Conservation (phyloP, 352 stramenopile genomes). For the Peronospora farinosa region DNA sequence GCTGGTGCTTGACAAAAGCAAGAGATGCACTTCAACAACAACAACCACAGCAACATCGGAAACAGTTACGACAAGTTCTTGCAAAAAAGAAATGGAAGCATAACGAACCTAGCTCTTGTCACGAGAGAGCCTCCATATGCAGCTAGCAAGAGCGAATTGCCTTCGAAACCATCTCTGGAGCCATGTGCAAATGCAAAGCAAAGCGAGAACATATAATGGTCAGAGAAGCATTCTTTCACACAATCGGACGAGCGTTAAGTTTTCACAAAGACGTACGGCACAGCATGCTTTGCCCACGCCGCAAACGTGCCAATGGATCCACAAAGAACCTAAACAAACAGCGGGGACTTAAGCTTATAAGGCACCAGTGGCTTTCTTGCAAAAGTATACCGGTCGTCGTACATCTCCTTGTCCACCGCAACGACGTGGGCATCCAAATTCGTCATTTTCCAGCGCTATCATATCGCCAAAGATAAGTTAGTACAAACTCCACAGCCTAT, state of each 20-base stretch:
- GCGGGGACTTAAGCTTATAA: conserved; percentile 2
- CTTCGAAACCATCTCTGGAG: conserved; percentile 23
- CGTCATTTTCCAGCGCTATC: conserved; percentile 48
- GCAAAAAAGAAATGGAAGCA: background rate
- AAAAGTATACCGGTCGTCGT: conserved; percentile 4
- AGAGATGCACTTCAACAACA: conserved; percentile 33
- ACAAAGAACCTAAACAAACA: conserved; percentile 54
- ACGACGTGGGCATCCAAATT: conserved; percentile 71
- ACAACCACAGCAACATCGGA: conserved; percentile 1
- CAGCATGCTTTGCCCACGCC: conserved; percentile 48
- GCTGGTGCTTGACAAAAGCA: conserved; percentile 63
- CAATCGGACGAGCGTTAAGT: background rate
- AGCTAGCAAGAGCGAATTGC: conserved; percentile 59
- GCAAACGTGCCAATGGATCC: conserved; percentile 78
- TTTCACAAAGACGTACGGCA: conserved; percentile 29
- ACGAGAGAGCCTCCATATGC: conserved; percentile 73
- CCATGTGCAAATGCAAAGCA: conserved; percentile 1
- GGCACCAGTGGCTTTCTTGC: background rate
- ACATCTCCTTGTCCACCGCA: conserved; percentile 91
- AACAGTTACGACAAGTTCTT: background rate
- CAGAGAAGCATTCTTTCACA: background rate
- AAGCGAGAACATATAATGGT: background rate
- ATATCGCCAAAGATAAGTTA: conserved; percentile 4
- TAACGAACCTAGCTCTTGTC: conserved; percentile 58
- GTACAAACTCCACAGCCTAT: background rate